phyloP scores from a whole-genome alignment of 495 filamentous ascomycete genomes.

The Xylaria nigripes region DNA sequence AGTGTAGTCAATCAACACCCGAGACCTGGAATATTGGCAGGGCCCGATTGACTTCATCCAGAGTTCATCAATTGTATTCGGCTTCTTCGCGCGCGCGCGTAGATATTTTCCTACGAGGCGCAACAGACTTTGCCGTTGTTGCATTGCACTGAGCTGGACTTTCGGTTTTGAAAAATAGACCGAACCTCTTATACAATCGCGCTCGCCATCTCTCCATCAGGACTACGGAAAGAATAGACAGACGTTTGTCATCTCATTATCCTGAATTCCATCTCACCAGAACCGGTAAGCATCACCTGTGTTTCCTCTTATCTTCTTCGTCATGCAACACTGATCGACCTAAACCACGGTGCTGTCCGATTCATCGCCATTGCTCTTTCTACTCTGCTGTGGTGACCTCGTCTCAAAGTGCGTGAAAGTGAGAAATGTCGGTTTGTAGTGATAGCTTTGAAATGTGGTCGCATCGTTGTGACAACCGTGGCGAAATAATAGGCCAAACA shows the following conservation, averaged over 20 bases:
- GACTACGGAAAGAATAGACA: background rate
- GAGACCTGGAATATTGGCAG: constrained; percentile 14
- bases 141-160: constrained; percentile 3
- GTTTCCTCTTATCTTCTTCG: background rate
- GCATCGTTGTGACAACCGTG: constrained; percentile 8
- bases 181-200: background rate
- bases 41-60: constrained; percentile 7
- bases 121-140: constrained; percentile 4
- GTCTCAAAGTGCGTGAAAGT: constrained; percentile 6
- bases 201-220: background rate
- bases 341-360: background rate
- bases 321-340: constrained; percentile 1
- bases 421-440: constrained; percentile 8
- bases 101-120: background rate
- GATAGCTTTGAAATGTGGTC: constrained; percentile 8
- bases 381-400: constrained; percentile 3
- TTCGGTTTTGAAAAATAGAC: constrained; percentile 6
- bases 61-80: background rate
- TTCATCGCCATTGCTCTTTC: background rate
- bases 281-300: constrained; percentile 5
- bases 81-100: background rate
- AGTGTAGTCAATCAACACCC: constrained; percentile 9
- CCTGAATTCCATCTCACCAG: background rate
- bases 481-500: background rate
- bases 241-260: background rate